A percentile compares a stretch with the other conserved stretches of the same genome.
Conservation (phyloP, 106 monocot species). For the Dendrobium nobile region DNA sequence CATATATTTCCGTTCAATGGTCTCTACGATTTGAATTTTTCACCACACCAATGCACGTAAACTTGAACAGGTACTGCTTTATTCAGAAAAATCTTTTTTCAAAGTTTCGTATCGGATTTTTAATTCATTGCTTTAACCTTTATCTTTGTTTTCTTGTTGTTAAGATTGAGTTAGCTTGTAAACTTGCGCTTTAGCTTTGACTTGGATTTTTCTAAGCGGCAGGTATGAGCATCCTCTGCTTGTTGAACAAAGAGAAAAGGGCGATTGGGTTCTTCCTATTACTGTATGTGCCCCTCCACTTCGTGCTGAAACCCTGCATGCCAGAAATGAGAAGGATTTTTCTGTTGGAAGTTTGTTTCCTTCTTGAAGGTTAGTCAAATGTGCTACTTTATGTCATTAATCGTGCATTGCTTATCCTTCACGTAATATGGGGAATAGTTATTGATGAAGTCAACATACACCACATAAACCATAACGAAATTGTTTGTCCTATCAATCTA, state of each 20-base stretch:
- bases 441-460: too few relatives aligned
- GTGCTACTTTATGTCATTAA: background rate
- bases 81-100: background rate
- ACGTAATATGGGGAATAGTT: too few relatives aligned
- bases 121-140: background rate
- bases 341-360: slow-evolving; percentile 44
- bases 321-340: slow-evolving; percentile 49
- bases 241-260: slow-evolving; percentile 73
- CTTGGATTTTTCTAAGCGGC: background rate
- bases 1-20: slow-evolving; percentile 82
- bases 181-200: background rate
- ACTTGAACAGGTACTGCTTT: slow-evolving; percentile 53
- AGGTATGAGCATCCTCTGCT: slow-evolving; percentile 98
- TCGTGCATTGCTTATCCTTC: background rate
- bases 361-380: slow-evolving; percentile 36
- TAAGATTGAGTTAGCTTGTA: background rate
- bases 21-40: slow-evolving; percentile 93
- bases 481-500: too few relatives aligned
- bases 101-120: background rate
- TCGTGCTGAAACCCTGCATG: slow-evolving; percentile 33
- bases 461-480: too few relatives aligned
- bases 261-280: slow-evolving; percentile 95
- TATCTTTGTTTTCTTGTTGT: background rate
- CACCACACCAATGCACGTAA: slow-evolving; percentile 65
- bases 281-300: slow-evolving; percentile 76